A percentile compares a stretch with the other conserved stretches of the same genome.
These are phyloP conservation scores for Fusarium metavorans DNA, from an alignment of 2,329 filamentous ascomycete genomes.

Conservation along the genomic window DNA sequence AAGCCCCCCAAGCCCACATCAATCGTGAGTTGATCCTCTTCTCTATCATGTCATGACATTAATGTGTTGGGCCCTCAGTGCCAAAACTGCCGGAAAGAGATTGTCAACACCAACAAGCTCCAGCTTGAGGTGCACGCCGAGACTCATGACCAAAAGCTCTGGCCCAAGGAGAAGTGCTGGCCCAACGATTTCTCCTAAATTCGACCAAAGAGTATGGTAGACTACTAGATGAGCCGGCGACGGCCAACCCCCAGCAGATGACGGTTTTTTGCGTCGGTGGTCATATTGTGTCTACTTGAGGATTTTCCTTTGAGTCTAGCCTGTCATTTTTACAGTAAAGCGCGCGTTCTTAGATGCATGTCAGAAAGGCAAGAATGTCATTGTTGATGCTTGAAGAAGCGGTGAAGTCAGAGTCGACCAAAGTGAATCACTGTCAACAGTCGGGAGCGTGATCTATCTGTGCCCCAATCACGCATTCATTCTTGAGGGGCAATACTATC, in stretches of 20 bases:
- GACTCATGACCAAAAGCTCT: slow-evolving; percentile 61
- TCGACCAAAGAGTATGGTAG: neutral
- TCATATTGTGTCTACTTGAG: neutral
- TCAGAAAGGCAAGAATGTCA: neutral
- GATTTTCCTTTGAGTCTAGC: neutral
- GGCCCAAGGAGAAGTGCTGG: slow-evolving; percentile 71
- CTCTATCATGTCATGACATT: neutral
- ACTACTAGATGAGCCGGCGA: neutral
- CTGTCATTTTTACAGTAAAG: neutral
- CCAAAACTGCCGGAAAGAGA: slow-evolving; percentile 63
- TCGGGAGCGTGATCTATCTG: neutral
- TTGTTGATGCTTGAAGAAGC: neutral
- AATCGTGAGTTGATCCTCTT: slow-evolving; percentile 25
- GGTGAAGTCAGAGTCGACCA: neutral
- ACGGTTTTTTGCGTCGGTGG: neutral
- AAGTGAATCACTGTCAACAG: neutral
- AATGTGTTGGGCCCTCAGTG: slow-evolving; percentile 49
- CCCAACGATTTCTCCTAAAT: slow-evolving; percentile 58
- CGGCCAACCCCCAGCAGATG: neutral
- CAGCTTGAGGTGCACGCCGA: slow-evolving; percentile 65
- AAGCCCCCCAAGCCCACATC: slow-evolving; percentile 61
- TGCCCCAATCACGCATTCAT: neutral
- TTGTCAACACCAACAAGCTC: slow-evolving; percentile 63
- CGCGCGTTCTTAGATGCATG: neutral
- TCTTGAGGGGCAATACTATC: neutral